These are phyloP conservation scores for Dactylellina leptospora DNA, from an alignment of 2,329 filamentous ascomycete species.

Conservation along the genomic window DNA sequence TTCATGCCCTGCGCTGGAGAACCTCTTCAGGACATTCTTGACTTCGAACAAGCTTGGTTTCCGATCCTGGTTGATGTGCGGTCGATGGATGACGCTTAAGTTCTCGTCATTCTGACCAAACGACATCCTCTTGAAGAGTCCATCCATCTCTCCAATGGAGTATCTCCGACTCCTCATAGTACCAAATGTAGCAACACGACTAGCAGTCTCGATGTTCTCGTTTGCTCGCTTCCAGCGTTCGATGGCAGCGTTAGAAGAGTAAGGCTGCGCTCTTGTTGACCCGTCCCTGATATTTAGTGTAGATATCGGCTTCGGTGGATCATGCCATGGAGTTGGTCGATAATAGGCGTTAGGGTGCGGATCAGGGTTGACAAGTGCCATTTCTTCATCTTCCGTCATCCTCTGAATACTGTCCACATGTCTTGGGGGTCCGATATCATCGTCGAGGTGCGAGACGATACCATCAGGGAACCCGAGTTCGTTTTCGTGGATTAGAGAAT, in stretches of 20 bases:
- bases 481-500: constrained; percentile 41
- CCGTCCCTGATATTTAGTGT: constrained; percentile 59
- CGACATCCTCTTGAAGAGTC: constrained; percentile 55
- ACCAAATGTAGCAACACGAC: constrained; percentile 59
- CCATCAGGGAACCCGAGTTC: constrained; percentile 41
- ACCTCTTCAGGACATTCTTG: constrained; percentile 50
- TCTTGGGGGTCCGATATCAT: constrained; percentile 38
- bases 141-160: constrained; percentile 56
- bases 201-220: constrained; percentile 63
- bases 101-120: constrained; percentile 56
- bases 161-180: constrained; percentile 55
- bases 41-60: constrained; percentile 51
- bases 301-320: constrained; percentile 61
- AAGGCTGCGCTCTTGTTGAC: constrained; percentile 61
- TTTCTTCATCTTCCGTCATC: constrained; percentile 56
- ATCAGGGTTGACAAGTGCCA: constrained; percentile 56
- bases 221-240: constrained; percentile 62
- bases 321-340: constrained; percentile 57
- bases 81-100: constrained; percentile 34
- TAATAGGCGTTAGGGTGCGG: constrained; percentile 56
- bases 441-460: constrained; percentile 35
- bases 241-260: constrained; percentile 65
- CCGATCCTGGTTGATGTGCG: constrained; percentile 26
- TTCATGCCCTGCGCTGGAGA: constrained; percentile 48
- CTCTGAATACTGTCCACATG: constrained; percentile 47